Conservation (phyloP, 345 rosid species). For the Murraya paniculata region DNA sequence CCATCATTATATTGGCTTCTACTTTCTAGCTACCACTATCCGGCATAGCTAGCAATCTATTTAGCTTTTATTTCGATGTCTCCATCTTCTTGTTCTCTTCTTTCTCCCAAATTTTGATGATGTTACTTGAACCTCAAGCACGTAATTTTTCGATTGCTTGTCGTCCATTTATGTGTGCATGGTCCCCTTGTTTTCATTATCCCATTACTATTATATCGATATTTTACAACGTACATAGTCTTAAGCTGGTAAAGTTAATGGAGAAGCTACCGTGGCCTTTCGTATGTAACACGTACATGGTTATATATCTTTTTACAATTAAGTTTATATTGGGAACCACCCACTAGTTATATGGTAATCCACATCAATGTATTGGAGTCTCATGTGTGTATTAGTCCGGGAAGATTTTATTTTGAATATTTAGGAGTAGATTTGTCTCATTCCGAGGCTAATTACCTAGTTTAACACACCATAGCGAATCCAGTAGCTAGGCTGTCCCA, state of each 20-base stretch:
- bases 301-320: neutral
- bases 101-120: constrained; percentile 8
- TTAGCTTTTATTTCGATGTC: constrained; percentile 14
- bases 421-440: neutral
- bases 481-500: too few relatives aligned
- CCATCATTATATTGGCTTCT: neutral
- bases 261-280: neutral
- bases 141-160: constrained; percentile 11
- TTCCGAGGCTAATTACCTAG: neutral
- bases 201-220: too few relatives aligned
- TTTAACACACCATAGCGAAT: too few relatives aligned
- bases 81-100: constrained; percentile 30
- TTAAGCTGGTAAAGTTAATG: neutral
- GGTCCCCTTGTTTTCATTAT: neutral
- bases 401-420: too few relatives aligned
- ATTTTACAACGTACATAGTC: neutral
- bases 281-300: neutral
- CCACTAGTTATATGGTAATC: neutral
- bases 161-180: neutral
- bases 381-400: neutral
- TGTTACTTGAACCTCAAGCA: neutral
- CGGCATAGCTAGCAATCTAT: neutral
- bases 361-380: neutral
- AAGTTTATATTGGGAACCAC: neutral
- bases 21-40: neutral